phyloP scores from a whole-genome alignment of 1,139 yeast genomes.

The Schwanniomyces etchellsii region DNA sequence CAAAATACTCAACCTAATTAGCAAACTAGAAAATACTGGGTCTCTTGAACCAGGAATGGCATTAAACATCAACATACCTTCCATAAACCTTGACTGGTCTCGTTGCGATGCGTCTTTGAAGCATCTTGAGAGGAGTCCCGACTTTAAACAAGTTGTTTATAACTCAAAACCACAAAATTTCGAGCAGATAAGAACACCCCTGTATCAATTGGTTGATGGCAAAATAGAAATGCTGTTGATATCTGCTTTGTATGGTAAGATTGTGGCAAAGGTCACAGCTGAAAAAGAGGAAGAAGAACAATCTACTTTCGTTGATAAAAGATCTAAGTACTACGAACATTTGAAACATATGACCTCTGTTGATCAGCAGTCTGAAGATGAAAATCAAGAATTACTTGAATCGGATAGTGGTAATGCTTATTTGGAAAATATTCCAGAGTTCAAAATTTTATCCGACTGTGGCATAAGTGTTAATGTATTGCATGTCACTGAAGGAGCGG shows the following conservation, averaged over 20 bases:
- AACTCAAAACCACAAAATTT: background rate
- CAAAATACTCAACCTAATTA: conserved; percentile 15
- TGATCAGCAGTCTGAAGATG: background rate
- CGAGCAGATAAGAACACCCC: conserved; percentile 6
- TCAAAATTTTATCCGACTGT: conserved; percentile 14
- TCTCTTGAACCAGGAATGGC: conserved; percentile 2
- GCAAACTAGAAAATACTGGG: conserved; percentile 7
- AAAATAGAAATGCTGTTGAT: conserved; percentile 6
- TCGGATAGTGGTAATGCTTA: conserved; percentile 9
- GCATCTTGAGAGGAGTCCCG: conserved; percentile 7
- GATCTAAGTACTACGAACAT: conserved; percentile 15
- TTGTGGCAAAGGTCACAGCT: background rate
- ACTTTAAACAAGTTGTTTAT: conserved; percentile 7
- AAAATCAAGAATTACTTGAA: conserved; percentile 8
- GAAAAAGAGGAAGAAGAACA: conserved; percentile 6
- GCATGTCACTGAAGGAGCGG: conserved; percentile 10
- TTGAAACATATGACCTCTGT: conserved; percentile 2
- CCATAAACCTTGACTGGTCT: conserved; percentile 23
- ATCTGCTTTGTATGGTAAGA: conserved; percentile 8
- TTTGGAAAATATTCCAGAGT: conserved; percentile 9
- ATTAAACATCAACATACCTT: conserved; percentile 28
- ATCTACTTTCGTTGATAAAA: conserved; percentile 13
- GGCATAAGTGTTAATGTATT: conserved; percentile 17
- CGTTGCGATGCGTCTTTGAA: conserved; percentile 16
- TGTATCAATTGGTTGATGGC: conserved; percentile 7